phyloP scores from a whole-genome alignment of 441 rosid species.

The Erysimum cheiri region DNA sequence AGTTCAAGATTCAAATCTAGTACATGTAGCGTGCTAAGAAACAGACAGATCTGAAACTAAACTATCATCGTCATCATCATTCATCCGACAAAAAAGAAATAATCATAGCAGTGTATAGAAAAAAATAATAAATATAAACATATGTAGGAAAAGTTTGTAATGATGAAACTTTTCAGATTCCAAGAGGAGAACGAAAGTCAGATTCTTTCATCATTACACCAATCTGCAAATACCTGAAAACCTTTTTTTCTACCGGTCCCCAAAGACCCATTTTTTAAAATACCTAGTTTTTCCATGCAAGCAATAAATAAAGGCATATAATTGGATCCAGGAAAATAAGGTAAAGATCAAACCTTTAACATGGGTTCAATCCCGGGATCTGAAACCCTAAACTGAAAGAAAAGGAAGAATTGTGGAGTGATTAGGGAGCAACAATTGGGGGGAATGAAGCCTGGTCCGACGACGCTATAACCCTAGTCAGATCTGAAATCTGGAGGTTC shows the following conservation, averaged over 20 bases:
- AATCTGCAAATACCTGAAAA: constrained; percentile 59
- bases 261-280: neutral
- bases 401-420: constrained; percentile 2
- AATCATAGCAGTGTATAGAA: constrained; percentile 45
- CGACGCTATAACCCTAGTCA: constrained; percentile 53
- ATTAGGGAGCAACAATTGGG: constrained; percentile 68
- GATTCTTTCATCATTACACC: constrained; percentile 73
- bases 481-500: constrained; percentile 32
- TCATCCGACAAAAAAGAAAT: constrained; percentile 40
- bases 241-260: constrained; percentile 33
- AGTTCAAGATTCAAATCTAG: constrained; percentile 13
- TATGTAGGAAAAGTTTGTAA: constrained; percentile 48
- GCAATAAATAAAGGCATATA: constrained; percentile 27
- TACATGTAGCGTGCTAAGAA: constrained; percentile 42
- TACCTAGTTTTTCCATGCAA: neutral
- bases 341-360: constrained; percentile 47
- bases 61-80: constrained; percentile 21
- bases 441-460: constrained; percentile 99
- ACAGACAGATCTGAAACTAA: constrained; percentile 57
- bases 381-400: constrained; percentile 16
- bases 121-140: constrained; percentile 20
- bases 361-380: constrained; percentile 27
- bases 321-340: neutral
- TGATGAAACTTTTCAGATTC: constrained; percentile 58
- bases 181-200: constrained; percentile 50